Conservation (phyloP, 345 rosid genomes). For the Viola odorata region DNA sequence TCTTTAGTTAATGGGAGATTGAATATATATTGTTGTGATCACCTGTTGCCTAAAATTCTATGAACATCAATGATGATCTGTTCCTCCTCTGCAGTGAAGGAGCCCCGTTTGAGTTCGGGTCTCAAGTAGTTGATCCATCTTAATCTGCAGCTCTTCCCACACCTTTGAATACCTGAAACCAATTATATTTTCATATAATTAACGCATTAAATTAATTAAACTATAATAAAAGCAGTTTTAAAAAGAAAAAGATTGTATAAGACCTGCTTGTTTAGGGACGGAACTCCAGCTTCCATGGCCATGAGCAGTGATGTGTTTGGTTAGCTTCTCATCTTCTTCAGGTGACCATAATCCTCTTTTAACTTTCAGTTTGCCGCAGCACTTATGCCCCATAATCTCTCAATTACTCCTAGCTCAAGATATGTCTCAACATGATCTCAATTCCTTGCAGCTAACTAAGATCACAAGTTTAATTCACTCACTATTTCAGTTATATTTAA, state of each 20-base stretch:
- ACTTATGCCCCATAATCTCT: background rate
- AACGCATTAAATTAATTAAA: background rate
- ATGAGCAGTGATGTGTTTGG: background rate
- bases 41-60: background rate
- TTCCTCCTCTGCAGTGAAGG: background rate
- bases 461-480: too few relatives aligned
- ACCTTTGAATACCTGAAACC: background rate
- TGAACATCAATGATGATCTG: background rate
- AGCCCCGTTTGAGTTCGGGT: background rate
- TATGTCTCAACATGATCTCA: too few relatives aligned
- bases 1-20: too few relatives aligned
- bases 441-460: too few relatives aligned
- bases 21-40: background rate
- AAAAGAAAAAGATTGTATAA: background rate
- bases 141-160: constrained; percentile 1
- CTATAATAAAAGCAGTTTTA: background rate
- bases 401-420: too few relatives aligned
- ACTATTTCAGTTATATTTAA: too few relatives aligned
- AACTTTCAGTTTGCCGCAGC: background rate
- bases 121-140: constrained; percentile 1
- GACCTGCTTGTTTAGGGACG: background rate
- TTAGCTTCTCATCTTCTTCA: background rate
- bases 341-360: background rate
- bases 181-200: background rate
- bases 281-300: background rate